Base-by-base conservation (phyloP, 2,329 filamentous ascomycete genomes). In the Colletotrichum orchidophilum region DNA sequence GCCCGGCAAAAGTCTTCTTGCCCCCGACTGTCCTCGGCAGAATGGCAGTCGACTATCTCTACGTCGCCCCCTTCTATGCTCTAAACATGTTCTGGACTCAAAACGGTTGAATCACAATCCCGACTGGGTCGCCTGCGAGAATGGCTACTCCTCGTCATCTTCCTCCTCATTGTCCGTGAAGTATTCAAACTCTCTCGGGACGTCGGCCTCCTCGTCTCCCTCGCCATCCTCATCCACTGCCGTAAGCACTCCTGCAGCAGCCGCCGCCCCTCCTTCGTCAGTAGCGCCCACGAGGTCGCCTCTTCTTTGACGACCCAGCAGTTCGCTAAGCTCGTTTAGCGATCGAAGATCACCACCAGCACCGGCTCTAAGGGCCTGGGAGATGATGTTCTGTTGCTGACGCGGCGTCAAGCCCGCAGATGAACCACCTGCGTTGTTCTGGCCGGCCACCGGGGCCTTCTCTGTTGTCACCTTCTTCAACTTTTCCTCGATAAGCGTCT, bases 401-500 rank as follows among this genome's bases (percentile, higher is more conserved):
- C 74, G 71, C 13, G 75, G 74, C 71, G 70, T 39, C 72, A 74
- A 46, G 52, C 80, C 77, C 66, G 83, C 76, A 63, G 81, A 75
- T 27, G 81, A 80, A 39, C 76, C 77, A 54, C 79, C 73, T 6
- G 76, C 74, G 61, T 77, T 75, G 50, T 76, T 74, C 64, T 82
- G 82, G n/a, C 82, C 78, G 1, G 86, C 87, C 2, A 90, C 86
- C 2, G 89, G 88, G 0, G 90, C 89, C 66, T 87, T 89, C 76
- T 92, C 90, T 0, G 86, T 90, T 1, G 87, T 87, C 4, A 88
- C 87, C 81, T 97, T 97, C 87, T 95, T 96, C 52, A 97, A 90
- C 85, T 97, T 97, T 81, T 98, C 91, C 80, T 98, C 96, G 58
- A 99, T 88, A 8, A 96, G 87, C 21, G 91, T 86, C 81, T 97